Base-by-base conservation (phyloP, 441 rosid genomes). In the Gossypium laxum region DNA sequence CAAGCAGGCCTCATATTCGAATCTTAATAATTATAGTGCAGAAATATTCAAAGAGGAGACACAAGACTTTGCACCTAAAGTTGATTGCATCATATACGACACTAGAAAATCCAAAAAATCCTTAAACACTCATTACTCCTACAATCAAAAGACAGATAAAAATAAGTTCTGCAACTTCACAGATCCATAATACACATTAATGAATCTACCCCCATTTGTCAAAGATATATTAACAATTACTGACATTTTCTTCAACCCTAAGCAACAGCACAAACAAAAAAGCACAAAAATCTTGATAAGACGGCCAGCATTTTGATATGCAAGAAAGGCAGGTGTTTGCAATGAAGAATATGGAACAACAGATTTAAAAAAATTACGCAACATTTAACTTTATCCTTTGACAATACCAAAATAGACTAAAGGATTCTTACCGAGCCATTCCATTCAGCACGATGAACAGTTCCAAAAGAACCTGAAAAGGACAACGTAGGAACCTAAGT, bases 381-480 rank as follows among this genome's bases (percentile, higher is more conserved):
- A 55, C 34, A 59, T 65, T 14, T 45, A 45, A 43, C 57, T 71
- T 8, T 24, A n/a, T 17, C 8, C 15, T 7, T 14, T 54, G 28
- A 43, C 34, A 21, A 34, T 28, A 62, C 60, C 19, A 45, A 18
- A 11, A 34, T 4, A 58, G 43, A 70, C 28, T 41, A 26, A 61
- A 52, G 63, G 45, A 19, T 74, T 71, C 59, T 86, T 88, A 95
- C 99, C 79, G 96, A 90, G 83, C 97, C 98, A 87, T 92, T 89
- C 98, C 96, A 92, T 73, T 90, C 96, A 80, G 99, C 99, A 78
- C 90, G 96, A 82, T 89, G 96, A 51, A 95, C 99, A 74, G 91
- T 91, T 67, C 99, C 99, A 84, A 92, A 95, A 79, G 98, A 95
- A 82, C 99, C 99, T 95, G 97, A 75, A 85, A 85, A 80, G 24